Conservation (phyloP, 1,284 basidiomycete genomes). For the Melanopsichium pennsylvanicum region DNA sequence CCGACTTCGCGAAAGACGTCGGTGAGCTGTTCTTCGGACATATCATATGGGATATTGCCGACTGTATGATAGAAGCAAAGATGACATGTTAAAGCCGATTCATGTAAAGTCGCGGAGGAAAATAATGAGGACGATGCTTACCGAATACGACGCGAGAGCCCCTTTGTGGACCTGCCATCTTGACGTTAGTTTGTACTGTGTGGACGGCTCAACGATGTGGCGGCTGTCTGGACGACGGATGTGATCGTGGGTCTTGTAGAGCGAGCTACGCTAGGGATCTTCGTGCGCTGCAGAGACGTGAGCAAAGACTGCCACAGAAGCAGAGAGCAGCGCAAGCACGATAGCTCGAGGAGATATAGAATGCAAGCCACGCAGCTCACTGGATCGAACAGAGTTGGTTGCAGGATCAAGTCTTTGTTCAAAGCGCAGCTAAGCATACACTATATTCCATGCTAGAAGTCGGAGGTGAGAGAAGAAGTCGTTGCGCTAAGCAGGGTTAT, state of each 20-base stretch:
- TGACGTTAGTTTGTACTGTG: constrained; percentile 2
- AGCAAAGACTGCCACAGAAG: not conserved
- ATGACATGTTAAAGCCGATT: not conserved
- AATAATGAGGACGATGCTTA: not conserved
- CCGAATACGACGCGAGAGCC: constrained; percentile 52
- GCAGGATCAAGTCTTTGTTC: constrained; percentile 8
- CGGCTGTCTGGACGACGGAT: not conserved
- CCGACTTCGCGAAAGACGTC: constrained; percentile 64
- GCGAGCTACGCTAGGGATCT: too few species aligned
- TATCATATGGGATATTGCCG: constrained; percentile 65
- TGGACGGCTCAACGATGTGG: not conserved
- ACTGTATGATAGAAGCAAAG: constrained; percentile 46
- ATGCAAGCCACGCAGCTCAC: constrained; percentile 19
- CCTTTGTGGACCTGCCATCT: constrained; percentile 37
- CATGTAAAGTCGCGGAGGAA: too few species aligned
- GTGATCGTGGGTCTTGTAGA: not conserved
- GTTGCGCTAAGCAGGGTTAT: constrained; percentile 4
- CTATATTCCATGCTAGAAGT: too few species aligned
- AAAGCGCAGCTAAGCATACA: constrained; percentile 1
- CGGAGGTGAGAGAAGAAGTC: too few species aligned
- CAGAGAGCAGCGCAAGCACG: not conserved
- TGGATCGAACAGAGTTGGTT: not conserved
- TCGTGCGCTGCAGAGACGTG: too few species aligned
- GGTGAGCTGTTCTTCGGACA: constrained; percentile 64
- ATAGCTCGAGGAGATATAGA: constrained; percentile 8